Evolutionary conservation across 2,329 filamentous ascomycete genomes (phyloP).

Genomic region (Ophiostoma sp.): DNA sequence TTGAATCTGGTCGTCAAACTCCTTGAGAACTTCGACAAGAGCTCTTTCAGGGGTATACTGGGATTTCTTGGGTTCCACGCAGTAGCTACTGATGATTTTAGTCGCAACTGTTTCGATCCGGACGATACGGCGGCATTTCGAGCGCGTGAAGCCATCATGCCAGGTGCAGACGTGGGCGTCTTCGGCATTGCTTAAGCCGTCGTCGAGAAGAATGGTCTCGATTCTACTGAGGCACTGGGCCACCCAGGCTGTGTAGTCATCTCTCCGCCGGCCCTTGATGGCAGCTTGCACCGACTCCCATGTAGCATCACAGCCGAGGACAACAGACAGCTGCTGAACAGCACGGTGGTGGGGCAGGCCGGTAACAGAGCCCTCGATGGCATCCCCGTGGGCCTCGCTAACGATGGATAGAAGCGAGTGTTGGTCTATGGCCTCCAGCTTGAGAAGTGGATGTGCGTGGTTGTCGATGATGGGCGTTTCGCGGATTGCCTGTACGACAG

Average conservation of each 20-base stretch:
- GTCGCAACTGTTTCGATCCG: constrained; percentile 70
- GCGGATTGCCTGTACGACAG: constrained; percentile 40
- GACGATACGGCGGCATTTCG: constrained; percentile 65
- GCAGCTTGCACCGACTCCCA: constrained; percentile 51
- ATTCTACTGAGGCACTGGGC: constrained; percentile 64
- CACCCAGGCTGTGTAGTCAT: constrained; percentile 52
- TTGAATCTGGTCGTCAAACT: constrained; percentile 49
- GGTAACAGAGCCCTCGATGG: constrained; percentile 55
- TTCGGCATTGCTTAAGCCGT: constrained; percentile 56
- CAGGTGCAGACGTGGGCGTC: constrained; percentile 55
- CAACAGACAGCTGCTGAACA: constrained; percentile 58
- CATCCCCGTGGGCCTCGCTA: constrained; percentile 66
- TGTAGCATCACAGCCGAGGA: constrained; percentile 59
- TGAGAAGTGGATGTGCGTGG: constrained; percentile 65
- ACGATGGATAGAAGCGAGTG: constrained; percentile 55
- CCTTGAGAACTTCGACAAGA: constrained; percentile 31
- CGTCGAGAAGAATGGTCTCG: constrained; percentile 71
- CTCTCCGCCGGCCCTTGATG: constrained; percentile 38
- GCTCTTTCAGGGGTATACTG: constrained; percentile 37
- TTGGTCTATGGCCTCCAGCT: constrained; percentile 42
- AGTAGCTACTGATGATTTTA: constrained; percentile 48
- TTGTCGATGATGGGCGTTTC: constrained; percentile 64
- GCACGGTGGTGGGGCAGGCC: constrained; percentile 66
- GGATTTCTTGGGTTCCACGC: constrained; percentile 34
- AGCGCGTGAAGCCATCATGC: constrained; percentile 61